phyloP scores from a whole-genome alignment of 345 rosid genomes.

The Gossypium raimondii region DNA sequence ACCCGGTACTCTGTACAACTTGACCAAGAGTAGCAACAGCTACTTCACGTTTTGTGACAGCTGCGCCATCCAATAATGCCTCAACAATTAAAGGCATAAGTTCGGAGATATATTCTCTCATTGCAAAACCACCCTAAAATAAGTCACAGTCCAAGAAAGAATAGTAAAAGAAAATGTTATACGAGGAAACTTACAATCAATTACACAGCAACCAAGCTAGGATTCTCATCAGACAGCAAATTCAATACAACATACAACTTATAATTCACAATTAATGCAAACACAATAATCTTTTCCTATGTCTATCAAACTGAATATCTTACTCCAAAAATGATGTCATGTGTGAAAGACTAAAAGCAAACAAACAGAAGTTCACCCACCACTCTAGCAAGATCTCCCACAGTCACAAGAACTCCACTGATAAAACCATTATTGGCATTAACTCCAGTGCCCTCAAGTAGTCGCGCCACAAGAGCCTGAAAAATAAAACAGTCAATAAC shows the following conservation, averaged over 20 bases:
- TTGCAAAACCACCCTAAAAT: slow-evolving; percentile 91
- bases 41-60: slow-evolving; percentile 90
- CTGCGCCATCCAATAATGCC: slow-evolving; percentile 95
- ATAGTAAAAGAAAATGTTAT: neutral
- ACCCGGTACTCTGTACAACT: slow-evolving; percentile 84
- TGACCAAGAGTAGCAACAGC: slow-evolving; percentile 98
- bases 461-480: slow-evolving; percentile 96
- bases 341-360: neutral
- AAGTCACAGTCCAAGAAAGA: slow-evolving; percentile 21
- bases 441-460: slow-evolving; percentile 73
- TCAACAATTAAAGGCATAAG: slow-evolving; percentile 98
- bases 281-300: neutral
- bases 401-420: slow-evolving; percentile 93
- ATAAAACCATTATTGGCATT: slow-evolving; percentile 84
- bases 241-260: neutral
- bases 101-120: slow-evolving; percentile 84
- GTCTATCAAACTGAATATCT: neutral
- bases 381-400: slow-evolving; percentile 99
- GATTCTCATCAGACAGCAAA: neutral
- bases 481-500: slow-evolving; percentile 25
- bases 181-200: neutral
- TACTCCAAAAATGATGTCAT: neutral
- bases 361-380: slow-evolving; percentile 43
- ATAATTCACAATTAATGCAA: neutral
- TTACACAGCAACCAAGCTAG: neutral